phyloP scores from a whole-genome alignment of 2,329 filamentous ascomycete species.

The Davidsoniella neocaledoniae region DNA sequence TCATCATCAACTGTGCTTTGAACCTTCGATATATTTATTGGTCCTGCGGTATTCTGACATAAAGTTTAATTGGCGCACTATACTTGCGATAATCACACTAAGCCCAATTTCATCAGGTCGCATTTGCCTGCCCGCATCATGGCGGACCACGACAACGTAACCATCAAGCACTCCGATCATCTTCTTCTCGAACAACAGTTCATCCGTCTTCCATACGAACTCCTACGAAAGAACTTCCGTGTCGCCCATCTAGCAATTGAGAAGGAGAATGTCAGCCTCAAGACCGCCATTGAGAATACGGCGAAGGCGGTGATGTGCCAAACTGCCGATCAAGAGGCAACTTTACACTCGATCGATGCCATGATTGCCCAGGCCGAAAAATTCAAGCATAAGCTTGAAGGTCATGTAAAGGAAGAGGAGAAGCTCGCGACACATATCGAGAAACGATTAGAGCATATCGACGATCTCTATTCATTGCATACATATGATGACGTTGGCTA shows the following conservation, averaged over 20 bases:
- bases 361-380: slow-evolving; percentile 76
- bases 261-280: slow-evolving; percentile 47
- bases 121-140: slow-evolving; percentile 22
- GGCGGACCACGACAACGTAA: slow-evolving; percentile 45
- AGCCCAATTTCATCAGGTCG: background rate
- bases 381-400: slow-evolving; percentile 72
- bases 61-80: too few species aligned
- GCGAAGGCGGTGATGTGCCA: slow-evolving; percentile 51
- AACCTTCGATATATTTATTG: too few species aligned
- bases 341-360: slow-evolving; percentile 64
- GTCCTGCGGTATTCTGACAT: too few species aligned
- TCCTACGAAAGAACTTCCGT: slow-evolving; percentile 88
- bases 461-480: slow-evolving; percentile 63
- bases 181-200: slow-evolving; percentile 81
- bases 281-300: slow-evolving; percentile 42
- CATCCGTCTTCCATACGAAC: slow-evolving; percentile 79
- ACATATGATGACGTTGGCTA: slow-evolving; percentile 84
- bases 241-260: slow-evolving; percentile 63
- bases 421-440: slow-evolving; percentile 58
- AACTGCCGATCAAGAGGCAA: slow-evolving; percentile 45
- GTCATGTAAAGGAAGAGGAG: slow-evolving; percentile 63
- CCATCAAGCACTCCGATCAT: slow-evolving; percentile 59
- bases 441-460: slow-evolving; percentile 63
- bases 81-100: background rate
- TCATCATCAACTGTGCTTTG: too few species aligned